phyloP scores from a whole-genome alignment of 1,284 basidiomycete genomes.

The Apiotrichum laibachii region DNA sequence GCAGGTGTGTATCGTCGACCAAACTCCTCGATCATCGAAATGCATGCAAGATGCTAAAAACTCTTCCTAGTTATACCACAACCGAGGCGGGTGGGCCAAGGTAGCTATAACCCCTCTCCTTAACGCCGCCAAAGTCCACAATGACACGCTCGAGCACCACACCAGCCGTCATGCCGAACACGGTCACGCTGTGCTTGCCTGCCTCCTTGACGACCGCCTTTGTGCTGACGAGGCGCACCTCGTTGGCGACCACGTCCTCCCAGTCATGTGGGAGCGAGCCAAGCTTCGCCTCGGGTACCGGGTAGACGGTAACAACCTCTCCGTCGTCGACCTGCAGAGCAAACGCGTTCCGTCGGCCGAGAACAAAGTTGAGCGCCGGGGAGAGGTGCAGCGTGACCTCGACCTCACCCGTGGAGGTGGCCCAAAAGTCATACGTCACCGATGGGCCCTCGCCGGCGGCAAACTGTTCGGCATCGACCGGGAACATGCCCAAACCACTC shows the following conservation, averaged over 20 bases:
- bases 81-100: conserved; percentile 23
- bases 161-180: conserved; percentile 23
- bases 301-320: conserved; percentile 53
- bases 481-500: conserved; percentile 60
- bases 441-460: conserved; percentile 62
- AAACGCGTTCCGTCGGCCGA: conserved; percentile 57
- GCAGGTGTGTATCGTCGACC: too few species aligned
- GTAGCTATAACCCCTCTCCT: conserved; percentile 18
- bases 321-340: conserved; percentile 59
- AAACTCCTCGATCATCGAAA: too few species aligned
- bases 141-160: conserved; percentile 20
- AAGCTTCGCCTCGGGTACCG: conserved; percentile 56
- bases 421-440: conserved; percentile 65
- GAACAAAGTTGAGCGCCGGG: conserved; percentile 60
- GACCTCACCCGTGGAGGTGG: conserved; percentile 56
- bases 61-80: too few species aligned
- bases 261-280: conserved; percentile 55
- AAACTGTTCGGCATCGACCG: conserved; percentile 59
- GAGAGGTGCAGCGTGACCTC: conserved; percentile 58
- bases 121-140: conserved; percentile 24
- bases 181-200: conserved; percentile 17
- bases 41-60: too few species aligned
- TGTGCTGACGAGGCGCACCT: conserved; percentile 22
- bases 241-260: conserved; percentile 28
- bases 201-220: neutral